phyloP scores from a whole-genome alignment of 306 rosid species.

The Begonia masoniana region DNA sequence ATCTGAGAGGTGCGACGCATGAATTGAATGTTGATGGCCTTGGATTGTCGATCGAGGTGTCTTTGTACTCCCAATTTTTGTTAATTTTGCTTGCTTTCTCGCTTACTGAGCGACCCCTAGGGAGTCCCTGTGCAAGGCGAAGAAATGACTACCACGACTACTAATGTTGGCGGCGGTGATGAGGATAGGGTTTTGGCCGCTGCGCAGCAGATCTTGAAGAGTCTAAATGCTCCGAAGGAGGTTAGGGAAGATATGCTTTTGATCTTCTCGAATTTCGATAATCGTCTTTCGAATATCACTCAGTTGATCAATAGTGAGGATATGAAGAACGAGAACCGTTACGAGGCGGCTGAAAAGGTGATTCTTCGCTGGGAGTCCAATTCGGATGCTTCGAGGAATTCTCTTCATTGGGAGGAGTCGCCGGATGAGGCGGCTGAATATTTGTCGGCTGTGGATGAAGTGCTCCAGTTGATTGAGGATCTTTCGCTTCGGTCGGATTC shows the following conservation, averaged over 20 bases:
- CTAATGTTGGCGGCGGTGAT: constrained; percentile 26
- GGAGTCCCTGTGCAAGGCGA: no score
- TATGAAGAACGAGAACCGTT: constrained; percentile 40
- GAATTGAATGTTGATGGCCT: no score
- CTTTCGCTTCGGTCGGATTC: constrained; percentile 35
- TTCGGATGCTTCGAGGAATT: constrained; percentile 26
- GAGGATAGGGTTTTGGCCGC: constrained; percentile 82
- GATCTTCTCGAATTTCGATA: constrained; percentile 79
- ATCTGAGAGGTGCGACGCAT: no score
- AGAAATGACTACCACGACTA: constrained; percentile 49
- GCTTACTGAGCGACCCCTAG: no score
- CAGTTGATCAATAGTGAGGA: constrained; percentile 54
- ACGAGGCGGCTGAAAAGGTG: constrained; percentile 66
- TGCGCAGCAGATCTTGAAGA: constrained; percentile 86
- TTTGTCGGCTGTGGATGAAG: constrained; percentile 67
- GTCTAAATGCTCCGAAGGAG: constrained; percentile 73
- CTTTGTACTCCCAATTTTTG: no score
- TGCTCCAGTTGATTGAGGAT: constrained; percentile 45
- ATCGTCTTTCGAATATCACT: constrained; percentile 63
- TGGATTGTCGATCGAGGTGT: no score
- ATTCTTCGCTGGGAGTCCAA: constrained; percentile 47
- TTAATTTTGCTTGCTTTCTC: no score
- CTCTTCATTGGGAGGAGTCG: constrained; percentile 41
- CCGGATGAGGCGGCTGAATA: constrained; percentile 43
- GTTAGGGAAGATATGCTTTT: constrained; percentile 82